phyloP scores from a whole-genome alignment of 129 eudicot genomes.

The Cynara cardunculus region DNA sequence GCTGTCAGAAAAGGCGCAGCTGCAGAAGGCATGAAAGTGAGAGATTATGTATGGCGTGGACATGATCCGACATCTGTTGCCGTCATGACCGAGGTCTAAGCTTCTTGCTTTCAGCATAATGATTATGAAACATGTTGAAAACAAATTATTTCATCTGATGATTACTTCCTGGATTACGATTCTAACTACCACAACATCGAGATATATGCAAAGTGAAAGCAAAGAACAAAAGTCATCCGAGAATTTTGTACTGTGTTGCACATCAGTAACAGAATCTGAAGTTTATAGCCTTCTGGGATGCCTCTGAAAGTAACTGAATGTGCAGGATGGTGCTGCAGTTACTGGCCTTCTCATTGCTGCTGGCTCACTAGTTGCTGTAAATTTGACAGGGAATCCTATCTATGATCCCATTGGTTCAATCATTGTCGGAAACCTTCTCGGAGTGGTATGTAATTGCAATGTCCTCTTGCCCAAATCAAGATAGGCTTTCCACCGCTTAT shows the following conservation, averaged over 20 bases:
- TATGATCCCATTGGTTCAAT: slow-evolving; percentile 97
- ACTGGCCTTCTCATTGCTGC: slow-evolving; percentile 86
- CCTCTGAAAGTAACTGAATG: slow-evolving; percentile 5
- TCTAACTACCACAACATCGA: background rate
- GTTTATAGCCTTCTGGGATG: slow-evolving; percentile 2
- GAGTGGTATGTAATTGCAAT: slow-evolving; percentile 59
- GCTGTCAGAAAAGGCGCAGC: slow-evolving; percentile 99
- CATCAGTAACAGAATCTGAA: background rate
- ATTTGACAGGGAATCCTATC: slow-evolving; percentile 82
- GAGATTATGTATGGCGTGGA: slow-evolving; percentile 98
- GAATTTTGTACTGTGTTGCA: background rate
- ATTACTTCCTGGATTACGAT: background rate
- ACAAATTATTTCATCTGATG: background rate
- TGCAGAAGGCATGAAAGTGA: slow-evolving; percentile 91
- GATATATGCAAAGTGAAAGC: background rate
- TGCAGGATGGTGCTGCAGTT: slow-evolving; percentile 99
- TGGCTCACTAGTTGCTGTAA: slow-evolving; percentile 90
- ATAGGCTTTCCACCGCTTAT: background rate
- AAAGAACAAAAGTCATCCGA: background rate
- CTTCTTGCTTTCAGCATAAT: slow-evolving; percentile 15
- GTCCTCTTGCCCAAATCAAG: background rate
- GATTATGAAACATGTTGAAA: slow-evolving; percentile 1
- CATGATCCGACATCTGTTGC: slow-evolving; percentile 98
- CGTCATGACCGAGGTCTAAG: slow-evolving; percentile 94
- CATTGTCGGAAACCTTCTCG: slow-evolving; percentile 94